Conservation (phyloP, 345 rosid genomes). For the Raphanus sativus region DNA sequence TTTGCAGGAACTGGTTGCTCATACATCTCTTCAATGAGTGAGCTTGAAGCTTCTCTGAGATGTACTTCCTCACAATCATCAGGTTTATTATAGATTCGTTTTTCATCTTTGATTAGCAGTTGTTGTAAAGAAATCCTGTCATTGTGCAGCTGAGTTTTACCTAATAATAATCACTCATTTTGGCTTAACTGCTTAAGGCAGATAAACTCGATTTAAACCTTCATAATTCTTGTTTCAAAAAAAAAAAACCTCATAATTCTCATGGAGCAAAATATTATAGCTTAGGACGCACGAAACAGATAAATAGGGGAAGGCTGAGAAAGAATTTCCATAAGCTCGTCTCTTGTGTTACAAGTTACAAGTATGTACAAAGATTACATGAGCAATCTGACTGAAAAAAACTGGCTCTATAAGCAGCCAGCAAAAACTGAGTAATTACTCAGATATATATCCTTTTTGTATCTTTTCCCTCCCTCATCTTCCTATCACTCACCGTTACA, state of each 20-base stretch:
- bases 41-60: conserved; percentile 3
- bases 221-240: too few relatives aligned
- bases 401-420: conserved; percentile 25
- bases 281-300: conserved; percentile 13
- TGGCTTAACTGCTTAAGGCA: conserved; percentile 20
- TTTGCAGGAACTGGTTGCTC: conserved; percentile 68
- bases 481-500: conserved; percentile 31
- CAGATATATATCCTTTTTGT: neutral
- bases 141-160: neutral
- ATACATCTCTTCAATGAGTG: conserved; percentile 46
- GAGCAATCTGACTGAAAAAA: conserved; percentile 8
- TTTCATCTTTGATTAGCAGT: neutral
- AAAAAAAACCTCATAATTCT: neutral
- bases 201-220: neutral
- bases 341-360: neutral
- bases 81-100: conserved; percentile 16
- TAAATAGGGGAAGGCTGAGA: conserved; percentile 19
- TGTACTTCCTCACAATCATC: conserved; percentile 2
- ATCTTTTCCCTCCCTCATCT: conserved; percentile 13
- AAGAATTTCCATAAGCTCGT: conserved; percentile 17
- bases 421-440: conserved; percentile 29
- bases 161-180: neutral
- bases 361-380: conserved; percentile 3
- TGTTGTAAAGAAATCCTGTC: neutral
- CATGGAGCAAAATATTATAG: neutral